Conservation (phyloP, 345 rosid genomes). For the Pistacia atlantica region DNA sequence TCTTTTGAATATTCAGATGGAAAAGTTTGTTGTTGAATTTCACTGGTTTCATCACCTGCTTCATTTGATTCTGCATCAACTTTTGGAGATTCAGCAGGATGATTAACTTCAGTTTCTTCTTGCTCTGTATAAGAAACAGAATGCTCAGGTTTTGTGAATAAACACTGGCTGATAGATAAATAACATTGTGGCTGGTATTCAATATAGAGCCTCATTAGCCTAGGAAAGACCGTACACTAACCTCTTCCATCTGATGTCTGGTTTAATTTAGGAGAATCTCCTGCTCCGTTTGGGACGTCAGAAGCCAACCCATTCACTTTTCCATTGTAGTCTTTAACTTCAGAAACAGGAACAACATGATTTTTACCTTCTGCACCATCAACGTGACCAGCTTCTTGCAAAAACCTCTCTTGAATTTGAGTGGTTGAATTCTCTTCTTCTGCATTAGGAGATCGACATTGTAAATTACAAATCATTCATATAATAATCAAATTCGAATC, state of each 20-base stretch:
- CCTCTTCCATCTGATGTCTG: constrained; percentile 17
- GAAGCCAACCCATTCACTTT: constrained; percentile 19
- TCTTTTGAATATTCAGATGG: constrained; percentile 17
- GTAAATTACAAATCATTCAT: constrained; percentile 5
- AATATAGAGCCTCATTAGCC: no score
- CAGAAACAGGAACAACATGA: constrained; percentile 19
- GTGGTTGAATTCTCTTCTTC: constrained; percentile 26
- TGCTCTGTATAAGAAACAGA: constrained; percentile 23
- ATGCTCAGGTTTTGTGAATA: neutral
- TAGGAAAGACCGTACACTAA: neutral
- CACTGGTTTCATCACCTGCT: constrained; percentile 12
- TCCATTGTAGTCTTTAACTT: constrained; percentile 14
- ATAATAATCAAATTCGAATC: neutral
- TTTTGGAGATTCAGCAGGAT: constrained; percentile 22
- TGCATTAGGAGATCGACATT: constrained; percentile 20
- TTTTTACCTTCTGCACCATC: constrained; percentile 24
- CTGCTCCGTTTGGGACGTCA: constrained; percentile 11
- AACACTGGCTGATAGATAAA: neutral
- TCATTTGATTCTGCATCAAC: constrained; percentile 19
- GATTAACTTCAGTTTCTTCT: constrained; percentile 22
- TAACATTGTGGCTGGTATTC: neutral
- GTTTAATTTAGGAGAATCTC: constrained; percentile 4
- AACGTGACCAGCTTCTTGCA: constrained; percentile 22
- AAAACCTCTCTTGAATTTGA: constrained; percentile 16
- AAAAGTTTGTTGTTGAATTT: constrained; percentile 15